Base-by-base conservation (phyloP, 805 yeast species). In the Yarrowia bubula region DNA sequence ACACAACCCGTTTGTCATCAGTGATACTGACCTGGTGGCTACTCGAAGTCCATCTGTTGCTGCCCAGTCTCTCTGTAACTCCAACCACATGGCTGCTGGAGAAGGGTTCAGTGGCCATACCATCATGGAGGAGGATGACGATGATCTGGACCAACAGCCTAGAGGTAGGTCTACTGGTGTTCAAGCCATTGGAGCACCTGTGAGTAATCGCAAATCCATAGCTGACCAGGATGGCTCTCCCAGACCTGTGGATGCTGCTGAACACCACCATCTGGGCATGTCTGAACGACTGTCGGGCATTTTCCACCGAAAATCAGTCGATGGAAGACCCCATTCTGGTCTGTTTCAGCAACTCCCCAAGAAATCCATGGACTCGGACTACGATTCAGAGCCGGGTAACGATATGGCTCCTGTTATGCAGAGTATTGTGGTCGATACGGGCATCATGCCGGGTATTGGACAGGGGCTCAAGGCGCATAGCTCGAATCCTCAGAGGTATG, bases 391-490 rank as follows among this genome's bases (percentile, higher is more conserved):
- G 28, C 47, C 47, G 4, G 61, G 47, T 3, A 38, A 31, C 14
- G 61, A 55, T 9, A 55, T 55, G 61, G 47, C 61, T 10, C 61
- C 61, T 2, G 61, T 55, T 8, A 55, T 55, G 61, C 61, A 55
- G 47, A 55, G 61, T 17, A 58, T 58, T 43, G 64, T 58, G 14
- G 64, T 58, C n/a, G 64, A 58, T 15, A 58, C 64, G 15, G 51
- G 51, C 8, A 58, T 58, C 28, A 43, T 44, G 50, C 64, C 64
- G 7, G 64, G 64, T 1, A 58, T 58, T 35, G 64, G 64, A 1
- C 64, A 33, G 22, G 64, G 64, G 1, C 15, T 55, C 33, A 51
- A 51, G 43, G 58, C 43, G 1, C 58, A 37, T 32, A 51, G 43
- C 9, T 22, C 33, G 42, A 14, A 50, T 35, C 57, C 57, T 3